Evolutionary conservation across 805 yeast species (phyloP).

Genomic region (Saccharomycopsis babjevae): DNA sequence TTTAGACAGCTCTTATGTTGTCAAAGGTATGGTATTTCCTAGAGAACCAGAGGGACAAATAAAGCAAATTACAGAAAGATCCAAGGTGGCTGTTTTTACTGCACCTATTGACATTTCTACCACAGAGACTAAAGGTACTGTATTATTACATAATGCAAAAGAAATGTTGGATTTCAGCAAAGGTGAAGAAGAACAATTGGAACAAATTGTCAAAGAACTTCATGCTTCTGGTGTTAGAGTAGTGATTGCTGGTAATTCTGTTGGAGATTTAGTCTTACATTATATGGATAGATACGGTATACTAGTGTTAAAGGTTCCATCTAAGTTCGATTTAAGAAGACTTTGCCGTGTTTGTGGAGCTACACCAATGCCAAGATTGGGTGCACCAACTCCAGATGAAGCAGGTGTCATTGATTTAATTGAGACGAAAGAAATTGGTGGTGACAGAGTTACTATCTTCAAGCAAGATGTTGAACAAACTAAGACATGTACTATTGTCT

Average conservation of each 20-base stretch:
- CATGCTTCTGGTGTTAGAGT: constrained; percentile 78
- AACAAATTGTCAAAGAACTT: constrained; percentile 72
- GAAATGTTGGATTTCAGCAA: constrained; percentile 94
- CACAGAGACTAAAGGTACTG: constrained; percentile 98
- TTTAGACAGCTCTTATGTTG: constrained; percentile 60
- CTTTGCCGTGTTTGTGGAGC: constrained; percentile 96
- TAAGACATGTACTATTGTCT: constrained; percentile 82
- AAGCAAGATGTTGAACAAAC: constrained; percentile 61
- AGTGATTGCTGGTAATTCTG: constrained; percentile 86
- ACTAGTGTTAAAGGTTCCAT: constrained; percentile 78
- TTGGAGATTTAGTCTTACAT: constrained; percentile 90
- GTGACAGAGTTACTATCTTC: constrained; percentile 92
- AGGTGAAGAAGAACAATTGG: constrained; percentile 94
- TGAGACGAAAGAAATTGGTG: constrained; percentile 91
- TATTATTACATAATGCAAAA: constrained; percentile 86
- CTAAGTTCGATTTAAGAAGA: constrained; percentile 90
- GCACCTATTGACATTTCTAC: constrained; percentile 91
- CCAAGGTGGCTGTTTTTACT: constrained; percentile 87
- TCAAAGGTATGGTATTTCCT: constrained; percentile 97
- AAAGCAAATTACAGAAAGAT: constrained; percentile 47
- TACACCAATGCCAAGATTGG: constrained; percentile 86
- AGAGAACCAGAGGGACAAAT: constrained; percentile 92
- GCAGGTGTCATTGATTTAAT: constrained; percentile 81
- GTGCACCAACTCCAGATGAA: constrained; percentile 93
- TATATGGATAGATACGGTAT: constrained; percentile 81